Percentiles rank a stretch among this genome's conserved stretches.
These are phyloP conservation scores for Teratosphaeriaceae sp. DNA, from an alignment of 2,329 filamentous ascomycete genomes.

Conservation along the genomic window DNA sequence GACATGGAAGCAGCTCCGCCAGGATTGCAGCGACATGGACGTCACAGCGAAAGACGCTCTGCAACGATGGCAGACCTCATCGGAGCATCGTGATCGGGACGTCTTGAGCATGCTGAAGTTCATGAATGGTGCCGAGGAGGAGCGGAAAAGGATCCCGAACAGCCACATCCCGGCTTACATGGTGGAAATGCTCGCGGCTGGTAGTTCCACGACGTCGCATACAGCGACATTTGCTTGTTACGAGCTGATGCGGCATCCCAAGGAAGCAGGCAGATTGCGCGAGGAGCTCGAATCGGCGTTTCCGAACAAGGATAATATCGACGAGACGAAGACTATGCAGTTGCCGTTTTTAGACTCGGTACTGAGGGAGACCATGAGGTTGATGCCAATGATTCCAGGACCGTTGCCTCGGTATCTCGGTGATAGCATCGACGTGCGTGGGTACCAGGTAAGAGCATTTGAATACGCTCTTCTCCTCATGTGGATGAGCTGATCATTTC, in stretches of 20 bases:
- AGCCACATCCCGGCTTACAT: slow-evolving; percentile 14
- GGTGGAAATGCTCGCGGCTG: slow-evolving; percentile 16
- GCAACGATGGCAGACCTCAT: slow-evolving; percentile 4
- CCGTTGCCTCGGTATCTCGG: slow-evolving; percentile 13
- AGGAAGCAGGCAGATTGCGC: slow-evolving; percentile 4
- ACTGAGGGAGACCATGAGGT: slow-evolving; percentile 13
- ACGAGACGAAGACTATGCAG: slow-evolving; percentile 5
- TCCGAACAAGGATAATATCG: slow-evolving; percentile 9
- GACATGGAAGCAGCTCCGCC: slow-evolving; percentile 7
- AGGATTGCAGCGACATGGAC: slow-evolving; percentile 12
- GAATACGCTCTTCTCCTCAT: too few relatives aligned
- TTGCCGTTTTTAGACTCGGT: slow-evolving; percentile 10
- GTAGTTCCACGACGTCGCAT: slow-evolving; percentile 13
- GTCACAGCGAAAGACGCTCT: slow-evolving; percentile 11
- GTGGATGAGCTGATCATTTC: too few relatives aligned
- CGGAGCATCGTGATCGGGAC: slow-evolving; percentile 7
- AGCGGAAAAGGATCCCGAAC: slow-evolving; percentile 4
- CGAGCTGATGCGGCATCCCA: slow-evolving; percentile 8
- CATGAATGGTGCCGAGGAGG: slow-evolving; percentile 7
- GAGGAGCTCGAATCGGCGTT: slow-evolving; percentile 8
- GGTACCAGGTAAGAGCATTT: slow-evolving; percentile 20
- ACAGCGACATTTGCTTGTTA: slow-evolving; percentile 6
- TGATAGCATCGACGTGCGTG: slow-evolving; percentile 6
- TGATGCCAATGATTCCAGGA: slow-evolving; percentile 16
- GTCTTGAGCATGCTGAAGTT: slow-evolving; percentile 8